These are phyloP conservation scores for Syzygium oleosum DNA, from an alignment of 345 rosid genomes.

Conservation along the genomic window DNA sequence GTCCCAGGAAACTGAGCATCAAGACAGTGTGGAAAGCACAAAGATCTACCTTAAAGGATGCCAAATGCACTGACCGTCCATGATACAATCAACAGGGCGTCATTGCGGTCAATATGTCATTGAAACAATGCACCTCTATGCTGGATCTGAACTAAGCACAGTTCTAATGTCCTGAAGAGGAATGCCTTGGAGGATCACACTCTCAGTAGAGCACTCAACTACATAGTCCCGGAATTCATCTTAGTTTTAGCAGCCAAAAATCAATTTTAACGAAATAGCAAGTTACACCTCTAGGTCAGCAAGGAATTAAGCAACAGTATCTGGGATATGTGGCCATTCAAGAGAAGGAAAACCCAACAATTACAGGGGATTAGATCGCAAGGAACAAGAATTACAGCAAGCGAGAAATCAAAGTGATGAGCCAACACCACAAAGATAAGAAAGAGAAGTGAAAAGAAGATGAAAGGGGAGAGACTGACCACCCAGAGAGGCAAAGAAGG, in stretches of 20 bases:
- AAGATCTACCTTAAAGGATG: neutral
- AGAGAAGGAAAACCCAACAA: neutral
- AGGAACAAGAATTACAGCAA: neutral
- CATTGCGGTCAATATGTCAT: neutral
- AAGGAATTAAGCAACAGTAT: neutral
- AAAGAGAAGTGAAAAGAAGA: neutral
- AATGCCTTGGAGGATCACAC: neutral
- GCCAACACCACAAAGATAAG: neutral
- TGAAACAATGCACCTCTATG: neutral
- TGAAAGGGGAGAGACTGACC: conserved; percentile 35
- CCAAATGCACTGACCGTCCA: neutral
- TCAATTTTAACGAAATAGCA: neutral
- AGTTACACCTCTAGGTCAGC: neutral
- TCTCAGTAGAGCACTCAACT: neutral
- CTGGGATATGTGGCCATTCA: neutral
- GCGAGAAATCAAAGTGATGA: neutral
- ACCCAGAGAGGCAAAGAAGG: conserved; percentile 76
- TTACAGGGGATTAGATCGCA: neutral
- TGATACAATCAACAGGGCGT: neutral
- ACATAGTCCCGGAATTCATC: neutral
- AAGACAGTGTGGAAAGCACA: neutral
- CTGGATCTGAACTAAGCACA: neutral
- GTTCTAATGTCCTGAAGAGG: neutral
- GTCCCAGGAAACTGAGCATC: neutral
- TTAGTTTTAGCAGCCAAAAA: neutral